A percentile compares a stretch with the other conserved stretches of the same genome.
Evolutionary conservation across 768 basidiomycete genomes (phyloP).

Genomic region (Exidia glandulosa): DNA sequence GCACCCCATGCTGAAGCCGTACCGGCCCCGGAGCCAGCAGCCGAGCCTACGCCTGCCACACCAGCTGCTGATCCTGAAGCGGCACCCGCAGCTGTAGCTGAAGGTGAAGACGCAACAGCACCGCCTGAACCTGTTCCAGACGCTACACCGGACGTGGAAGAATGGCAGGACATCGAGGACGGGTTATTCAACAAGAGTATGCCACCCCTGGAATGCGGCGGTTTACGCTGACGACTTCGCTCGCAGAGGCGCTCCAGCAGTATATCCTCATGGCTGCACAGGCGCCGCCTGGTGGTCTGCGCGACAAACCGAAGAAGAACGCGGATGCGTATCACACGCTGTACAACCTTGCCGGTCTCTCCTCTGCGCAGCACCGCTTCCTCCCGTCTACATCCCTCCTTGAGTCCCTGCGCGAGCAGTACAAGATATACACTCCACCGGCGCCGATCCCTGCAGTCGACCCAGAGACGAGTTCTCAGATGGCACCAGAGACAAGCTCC

Average conservation of each 20-base stretch:
- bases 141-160: constrained; percentile 21
- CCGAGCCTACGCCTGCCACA: too few relatives aligned
- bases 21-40: constrained; percentile 10
- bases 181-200: constrained; percentile 41
- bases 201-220: neutral
- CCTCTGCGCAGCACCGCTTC: constrained; percentile 76
- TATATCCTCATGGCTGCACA: constrained; percentile 84
- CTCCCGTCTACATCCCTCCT: constrained; percentile 31
- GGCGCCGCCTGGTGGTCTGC: constrained; percentile 70
- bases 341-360: constrained; percentile 85
- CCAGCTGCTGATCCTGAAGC: too few relatives aligned
- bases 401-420: constrained; percentile 24
- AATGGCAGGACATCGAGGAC: constrained; percentile 67
- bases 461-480: constrained; percentile 12
- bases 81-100: too few relatives aligned
- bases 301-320: constrained; percentile 68
- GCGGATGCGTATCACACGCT: constrained; percentile 94
- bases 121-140: constrained; percentile 4
- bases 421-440: too few relatives aligned
- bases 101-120: too few relatives aligned
- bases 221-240: neutral
- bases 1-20: neutral
- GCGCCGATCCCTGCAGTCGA: too few relatives aligned
- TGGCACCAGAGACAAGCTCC: constrained; percentile 12
- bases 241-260: constrained; percentile 58